Evolutionary conservation across 345 rosid genomes (phyloP).

Genomic region (Iberis pinnata): DNA sequence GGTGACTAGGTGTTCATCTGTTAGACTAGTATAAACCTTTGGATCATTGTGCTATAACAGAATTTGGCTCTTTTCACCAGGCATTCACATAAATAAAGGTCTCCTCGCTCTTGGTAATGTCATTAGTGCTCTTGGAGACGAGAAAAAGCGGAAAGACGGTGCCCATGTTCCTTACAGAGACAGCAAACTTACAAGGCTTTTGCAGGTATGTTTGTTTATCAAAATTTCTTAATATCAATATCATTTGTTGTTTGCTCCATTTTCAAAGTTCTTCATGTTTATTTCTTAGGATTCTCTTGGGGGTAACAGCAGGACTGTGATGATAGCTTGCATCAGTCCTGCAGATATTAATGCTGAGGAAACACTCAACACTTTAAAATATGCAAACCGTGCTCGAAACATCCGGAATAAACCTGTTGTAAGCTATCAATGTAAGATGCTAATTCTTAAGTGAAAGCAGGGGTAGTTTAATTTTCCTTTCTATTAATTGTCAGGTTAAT

Average conservation of each 20-base stretch:
- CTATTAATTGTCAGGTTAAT: conserved; percentile 64
- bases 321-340: conserved; percentile 99
- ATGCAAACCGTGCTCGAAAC: conserved; percentile 99
- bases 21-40: conserved; percentile 12
- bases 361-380: conserved; percentile 89
- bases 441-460: not conserved
- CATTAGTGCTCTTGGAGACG: conserved; percentile 97
- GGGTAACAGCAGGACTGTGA: conserved; percentile 96
- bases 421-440: conserved; percentile 33
- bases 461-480: not conserved
- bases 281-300: conserved; percentile 89
- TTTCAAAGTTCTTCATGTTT: conserved; percentile 1
- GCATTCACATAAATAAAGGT: conserved; percentile 95
- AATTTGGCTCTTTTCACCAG: conserved; percentile 37
- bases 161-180: conserved; percentile 94
- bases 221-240: not conserved
- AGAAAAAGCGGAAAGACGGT: conserved; percentile 92
- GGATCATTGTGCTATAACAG: conserved; percentile 15
- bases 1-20: conserved; percentile 41
- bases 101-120: conserved; percentile 99
- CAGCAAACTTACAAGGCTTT: conserved; percentile 94
- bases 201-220: conserved; percentile 58
- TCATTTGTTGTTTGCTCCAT: not conserved
- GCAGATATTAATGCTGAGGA: conserved; percentile 99
- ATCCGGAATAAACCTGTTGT: conserved; percentile 96